phyloP scores from a whole-genome alignment of 1,284 basidiomycete species.

The Irpex sp. region DNA sequence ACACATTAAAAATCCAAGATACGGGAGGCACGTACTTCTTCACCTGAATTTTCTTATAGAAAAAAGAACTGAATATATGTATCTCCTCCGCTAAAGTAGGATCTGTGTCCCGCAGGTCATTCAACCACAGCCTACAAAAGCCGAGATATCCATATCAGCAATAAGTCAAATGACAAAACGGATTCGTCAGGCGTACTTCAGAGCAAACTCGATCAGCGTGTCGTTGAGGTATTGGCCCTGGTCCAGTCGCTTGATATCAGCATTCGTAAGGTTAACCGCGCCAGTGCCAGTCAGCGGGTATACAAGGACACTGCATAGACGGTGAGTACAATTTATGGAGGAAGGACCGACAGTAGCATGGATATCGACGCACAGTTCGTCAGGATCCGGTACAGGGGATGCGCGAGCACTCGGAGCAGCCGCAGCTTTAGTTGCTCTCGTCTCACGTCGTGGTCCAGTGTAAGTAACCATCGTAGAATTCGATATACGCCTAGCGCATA shows the following conservation, averaged over 20 bases:
- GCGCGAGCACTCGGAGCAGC: background rate
- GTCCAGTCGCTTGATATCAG: conserved; percentile 72
- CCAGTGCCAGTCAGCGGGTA: conserved; percentile 71
- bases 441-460: background rate
- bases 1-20: background rate
- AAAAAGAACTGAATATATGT: conserved; percentile 96
- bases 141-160: background rate
- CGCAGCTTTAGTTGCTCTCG: background rate
- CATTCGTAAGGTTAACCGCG: conserved; percentile 74
- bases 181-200: conserved; percentile 58
- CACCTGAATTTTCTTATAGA: conserved; percentile 90
- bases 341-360: background rate
- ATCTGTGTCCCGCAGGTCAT: conserved; percentile 47
- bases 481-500: background rate
- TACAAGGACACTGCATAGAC: conserved; percentile 56
- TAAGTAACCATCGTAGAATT: background rate
- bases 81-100: conserved; percentile 70
- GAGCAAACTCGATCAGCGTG: conserved; percentile 91
- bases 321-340: background rate
- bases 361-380: conserved; percentile 55
- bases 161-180: too few species aligned
- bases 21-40: conserved; percentile 48
- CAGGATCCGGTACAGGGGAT: conserved; percentile 40
- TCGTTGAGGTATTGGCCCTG: conserved; percentile 91
- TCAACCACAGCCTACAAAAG: conserved; percentile 60